Evolutionary conservation across 2,329 filamentous ascomycete species (phyloP).

Genomic region (Xylaria hypoxylon): DNA sequence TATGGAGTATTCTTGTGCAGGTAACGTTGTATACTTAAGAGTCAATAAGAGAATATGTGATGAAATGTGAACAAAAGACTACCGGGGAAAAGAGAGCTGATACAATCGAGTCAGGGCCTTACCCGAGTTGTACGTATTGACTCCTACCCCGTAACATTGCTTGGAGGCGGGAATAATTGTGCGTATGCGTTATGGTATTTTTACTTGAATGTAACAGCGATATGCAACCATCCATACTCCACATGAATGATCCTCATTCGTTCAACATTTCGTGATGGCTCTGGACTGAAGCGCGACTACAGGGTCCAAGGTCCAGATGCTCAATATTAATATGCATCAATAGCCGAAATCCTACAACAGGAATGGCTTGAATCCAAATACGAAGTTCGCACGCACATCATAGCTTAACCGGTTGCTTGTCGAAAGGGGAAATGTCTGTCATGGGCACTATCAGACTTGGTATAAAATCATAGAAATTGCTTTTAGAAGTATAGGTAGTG

Average conservation of each 20-base stretch:
- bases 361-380: conserved; percentile 19
- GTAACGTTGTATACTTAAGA: conserved; percentile 2
- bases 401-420: conserved; percentile 6
- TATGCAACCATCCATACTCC: conserved; percentile 20
- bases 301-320: conserved; percentile 32
- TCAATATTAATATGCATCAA: conserved; percentile 37
- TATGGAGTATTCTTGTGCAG: neutral
- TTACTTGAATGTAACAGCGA: conserved; percentile 8
- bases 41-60: neutral
- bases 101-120: neutral
- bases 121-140: neutral
- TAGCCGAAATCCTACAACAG: conserved; percentile 30
- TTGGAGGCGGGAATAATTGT: neutral
- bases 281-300: conserved; percentile 4
- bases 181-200: neutral
- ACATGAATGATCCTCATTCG: conserved; percentile 15
- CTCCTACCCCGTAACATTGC: neutral
- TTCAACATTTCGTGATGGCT: conserved; percentile 16
- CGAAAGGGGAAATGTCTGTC: neutral
- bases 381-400: conserved; percentile 9
- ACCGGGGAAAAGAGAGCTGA: neutral
- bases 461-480: conserved; percentile 16
- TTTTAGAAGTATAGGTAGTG: neutral
- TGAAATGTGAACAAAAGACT: neutral
- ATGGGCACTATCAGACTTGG: neutral